Conservation (phyloP, 352 stramenopile genomes). For the Globisporangium sylvaticum region DNA sequence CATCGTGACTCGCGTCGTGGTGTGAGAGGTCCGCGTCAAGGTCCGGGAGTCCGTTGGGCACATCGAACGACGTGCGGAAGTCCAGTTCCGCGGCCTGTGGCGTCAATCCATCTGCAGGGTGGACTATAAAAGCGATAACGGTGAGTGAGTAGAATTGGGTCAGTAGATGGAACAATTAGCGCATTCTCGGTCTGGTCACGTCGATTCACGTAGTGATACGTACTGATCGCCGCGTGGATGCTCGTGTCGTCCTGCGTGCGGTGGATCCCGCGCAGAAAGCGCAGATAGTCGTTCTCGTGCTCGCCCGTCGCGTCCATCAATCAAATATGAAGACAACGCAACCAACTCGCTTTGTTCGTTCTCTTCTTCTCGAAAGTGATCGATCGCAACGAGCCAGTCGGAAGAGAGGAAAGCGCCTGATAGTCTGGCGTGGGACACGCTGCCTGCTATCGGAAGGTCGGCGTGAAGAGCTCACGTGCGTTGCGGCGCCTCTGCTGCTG, state of each 20-base stretch:
- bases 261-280: constrained; percentile 61
- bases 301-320: constrained; percentile 22
- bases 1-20: constrained; percentile 42
- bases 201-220: constrained; percentile 10
- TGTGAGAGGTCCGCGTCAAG: constrained; percentile 43
- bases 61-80: constrained; percentile 70
- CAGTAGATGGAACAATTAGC: background rate
- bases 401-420: background rate
- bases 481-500: background rate
- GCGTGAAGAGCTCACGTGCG: background rate
- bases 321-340: background rate
- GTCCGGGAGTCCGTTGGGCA: constrained; percentile 49
- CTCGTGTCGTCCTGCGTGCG: constrained; percentile 48
- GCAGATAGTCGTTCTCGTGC: constrained; percentile 70
- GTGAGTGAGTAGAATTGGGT: constrained; percentile 4
- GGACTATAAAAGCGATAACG: background rate
- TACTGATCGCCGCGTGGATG: constrained; percentile 38
- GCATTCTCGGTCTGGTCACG: background rate
- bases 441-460: background rate
- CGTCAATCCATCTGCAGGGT: constrained; percentile 43
- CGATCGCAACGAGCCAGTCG: background rate
- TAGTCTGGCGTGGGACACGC: background rate
- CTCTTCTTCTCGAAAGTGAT: background rate
- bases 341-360: background rate
- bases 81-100: constrained; percentile 61